Conservation (phyloP, 352 stramenopile genomes). For the Phytophthora pinifolia region DNA sequence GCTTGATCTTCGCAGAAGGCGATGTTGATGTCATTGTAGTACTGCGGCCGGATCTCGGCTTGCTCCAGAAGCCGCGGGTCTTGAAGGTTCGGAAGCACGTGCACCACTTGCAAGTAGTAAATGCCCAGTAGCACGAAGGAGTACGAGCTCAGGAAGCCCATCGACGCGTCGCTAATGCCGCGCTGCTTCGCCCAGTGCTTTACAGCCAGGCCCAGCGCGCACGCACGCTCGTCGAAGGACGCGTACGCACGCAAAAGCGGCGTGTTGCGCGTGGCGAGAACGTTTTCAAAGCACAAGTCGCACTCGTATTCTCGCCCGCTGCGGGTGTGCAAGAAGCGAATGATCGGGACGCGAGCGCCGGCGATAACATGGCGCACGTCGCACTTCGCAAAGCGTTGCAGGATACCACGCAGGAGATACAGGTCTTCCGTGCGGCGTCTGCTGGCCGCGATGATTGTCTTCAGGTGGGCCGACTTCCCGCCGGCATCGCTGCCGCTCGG, state of each 20-base stretch:
- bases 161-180: conserved; percentile 95
- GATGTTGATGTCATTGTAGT: conserved; percentile 66
- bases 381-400: conserved; percentile 54
- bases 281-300: conserved; percentile 86
- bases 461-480: conserved; percentile 27
- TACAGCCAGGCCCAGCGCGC: conserved; percentile 92
- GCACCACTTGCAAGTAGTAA: conserved; percentile 94
- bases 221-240: conserved; percentile 69
- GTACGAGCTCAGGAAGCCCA: conserved; percentile 97
- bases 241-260: conserved; percentile 79
- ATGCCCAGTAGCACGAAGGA: conserved; percentile 97
- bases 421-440: conserved; percentile 47
- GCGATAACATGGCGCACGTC: conserved; percentile 65
- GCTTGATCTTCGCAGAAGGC: conserved; percentile 62
- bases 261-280: conserved; percentile 80
- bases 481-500: conserved; percentile 8
- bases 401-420: conserved; percentile 43
- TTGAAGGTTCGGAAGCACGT: conserved; percentile 96
- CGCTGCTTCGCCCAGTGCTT: conserved; percentile 99
- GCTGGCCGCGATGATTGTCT: conserved; percentile 40
- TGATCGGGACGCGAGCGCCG: conserved; percentile 78
- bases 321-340: conserved; percentile 61
- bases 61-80: conserved; percentile 49
- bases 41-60: conserved; percentile 33
- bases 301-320: conserved; percentile 59